These are phyloP conservation scores for Colletotrichum destructivum DNA, from an alignment of 2,329 filamentous ascomycete genomes.

Conservation along the genomic window DNA sequence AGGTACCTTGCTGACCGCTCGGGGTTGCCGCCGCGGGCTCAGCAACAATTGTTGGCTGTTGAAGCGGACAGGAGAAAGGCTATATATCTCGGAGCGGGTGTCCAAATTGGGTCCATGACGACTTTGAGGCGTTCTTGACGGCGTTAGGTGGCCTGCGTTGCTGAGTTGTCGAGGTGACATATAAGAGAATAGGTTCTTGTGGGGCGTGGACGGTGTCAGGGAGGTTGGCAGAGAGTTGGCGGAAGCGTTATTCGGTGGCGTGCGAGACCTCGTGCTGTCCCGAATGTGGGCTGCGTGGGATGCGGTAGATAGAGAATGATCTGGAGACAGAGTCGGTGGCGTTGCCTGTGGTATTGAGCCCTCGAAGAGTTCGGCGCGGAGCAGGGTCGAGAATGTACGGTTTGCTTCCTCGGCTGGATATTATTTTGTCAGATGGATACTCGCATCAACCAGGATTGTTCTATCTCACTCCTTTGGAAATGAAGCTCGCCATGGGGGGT, in stretches of 20 bases:
- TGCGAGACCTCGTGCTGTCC: constrained; percentile 82
- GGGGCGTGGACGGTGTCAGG: constrained; percentile 92
- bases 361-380: constrained; percentile 94
- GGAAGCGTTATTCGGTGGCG: constrained; percentile 79
- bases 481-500: constrained; percentile 91
- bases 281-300: constrained; percentile 66
- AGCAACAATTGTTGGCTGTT: constrained; percentile 95
- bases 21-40: constrained; percentile 88
- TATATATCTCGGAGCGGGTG: constrained; percentile 93
- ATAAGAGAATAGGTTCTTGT: constrained; percentile 97
- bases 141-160: constrained; percentile 86
- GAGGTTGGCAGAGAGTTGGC: constrained; percentile 77
- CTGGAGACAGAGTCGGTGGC: constrained; percentile 73
- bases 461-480: constrained; percentile 86
- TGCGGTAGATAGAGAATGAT: constrained; percentile 65
- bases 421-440: constrained; percentile 19
- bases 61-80: constrained; percentile 91
- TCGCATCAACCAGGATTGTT: neutral
- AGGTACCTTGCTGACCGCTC: constrained; percentile 94
- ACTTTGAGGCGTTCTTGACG: constrained; percentile 89
- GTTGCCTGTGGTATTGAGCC: constrained; percentile 87
- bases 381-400: constrained; percentile 87
- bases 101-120: constrained; percentile 91
- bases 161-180: constrained; percentile 81
- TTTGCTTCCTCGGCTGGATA: constrained; percentile 89